Base-by-base conservation (phyloP, 192 early-diverging fungal species). In the Gryganskiella cystojenkinii region DNA sequence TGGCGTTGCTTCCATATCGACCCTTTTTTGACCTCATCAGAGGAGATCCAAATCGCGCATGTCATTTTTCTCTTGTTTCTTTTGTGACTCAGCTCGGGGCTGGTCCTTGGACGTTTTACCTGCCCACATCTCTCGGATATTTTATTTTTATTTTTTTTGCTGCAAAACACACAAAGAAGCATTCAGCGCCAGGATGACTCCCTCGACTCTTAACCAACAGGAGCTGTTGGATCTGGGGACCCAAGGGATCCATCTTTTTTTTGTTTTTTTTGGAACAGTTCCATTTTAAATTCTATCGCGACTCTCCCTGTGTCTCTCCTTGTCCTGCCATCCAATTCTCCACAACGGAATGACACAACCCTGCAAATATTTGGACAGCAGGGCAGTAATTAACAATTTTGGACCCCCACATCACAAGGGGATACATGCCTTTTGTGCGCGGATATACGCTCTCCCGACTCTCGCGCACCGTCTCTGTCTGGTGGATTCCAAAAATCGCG, bases 71-170 rank as follows among this genome's bases (percentile, higher is more conserved):
- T 61, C 27, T 28, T 28, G 43, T 17, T 45, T 31, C 27, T 46
- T 60, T 69, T 59, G 57, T 69, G 67, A 69, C 67, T 69, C 67
- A 69, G 67, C 67, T 61, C 67, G 56, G 58, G 47, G 58, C 58
- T 31, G 28, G n/a, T 31, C 17, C 4, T 5, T 10, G 25, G 19
- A 53, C 25, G 3, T 20, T 47, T 14, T 20, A 22, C 17, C 25
- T 14, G 31, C 51, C 0, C 15, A 17, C 52, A 25, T 25, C 28
- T 1, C 25, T 25, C 24, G 28, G n/a, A 14, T 8, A 22, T 53
- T 13, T 0, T 5, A 31, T 31, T 30, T 19, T 19, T 11, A 54
- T 19, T 8, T 19, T 33, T 54, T 54, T 31, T 30, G 17, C 52
- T n/a, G 33, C 52, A 30, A 54, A 54, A 14, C 52, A 0, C 24